These are phyloP conservation scores for Chytriomyces sp. DNA, from an alignment of 192 early-diverging fungal genomes.

Conservation along the genomic window DNA sequence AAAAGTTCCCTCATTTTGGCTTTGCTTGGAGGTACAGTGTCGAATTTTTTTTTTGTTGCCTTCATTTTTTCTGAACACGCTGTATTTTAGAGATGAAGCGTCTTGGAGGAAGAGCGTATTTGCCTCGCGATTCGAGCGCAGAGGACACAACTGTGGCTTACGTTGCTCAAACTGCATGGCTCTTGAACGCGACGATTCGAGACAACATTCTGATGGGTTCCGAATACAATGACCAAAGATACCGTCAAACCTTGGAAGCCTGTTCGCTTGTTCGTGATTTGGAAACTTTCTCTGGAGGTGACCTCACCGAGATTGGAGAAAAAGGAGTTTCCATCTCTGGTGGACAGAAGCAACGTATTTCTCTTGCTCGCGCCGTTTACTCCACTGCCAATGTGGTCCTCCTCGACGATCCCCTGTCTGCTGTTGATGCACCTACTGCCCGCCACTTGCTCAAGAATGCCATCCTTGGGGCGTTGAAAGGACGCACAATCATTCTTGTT, in stretches of 20 bases:
- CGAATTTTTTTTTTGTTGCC: slow-evolving; percentile 17
- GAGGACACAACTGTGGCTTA: slow-evolving; percentile 65
- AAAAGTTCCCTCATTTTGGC: slow-evolving; percentile 76
- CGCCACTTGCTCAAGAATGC: slow-evolving; percentile 80
- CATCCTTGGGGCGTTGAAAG: slow-evolving; percentile 70
- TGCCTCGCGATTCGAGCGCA: not conserved
- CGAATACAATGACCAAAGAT: slow-evolving; percentile 71
- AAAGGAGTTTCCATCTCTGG: slow-evolving; percentile 52
- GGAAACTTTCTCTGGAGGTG: slow-evolving; percentile 63
- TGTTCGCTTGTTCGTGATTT: slow-evolving; percentile 87
- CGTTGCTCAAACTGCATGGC: slow-evolving; percentile 74
- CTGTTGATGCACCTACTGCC: slow-evolving; percentile 77
- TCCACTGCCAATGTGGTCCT: slow-evolving; percentile 70
- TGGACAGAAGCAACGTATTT: slow-evolving; percentile 57
- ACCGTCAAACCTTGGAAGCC: slow-evolving; percentile 76
- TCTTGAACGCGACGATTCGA: slow-evolving; percentile 59
- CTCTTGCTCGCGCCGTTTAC: slow-evolving; percentile 78
- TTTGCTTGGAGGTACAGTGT: slow-evolving; percentile 73
- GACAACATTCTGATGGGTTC: slow-evolving; percentile 86
- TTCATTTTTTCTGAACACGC: slow-evolving; percentile 9
- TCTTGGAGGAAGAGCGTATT: slow-evolving; percentile 24
- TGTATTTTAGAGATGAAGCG: slow-evolving; percentile 30
- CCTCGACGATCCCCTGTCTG: slow-evolving; percentile 76
- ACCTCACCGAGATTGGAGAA: slow-evolving; percentile 53
- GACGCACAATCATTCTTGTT: slow-evolving; percentile 85